These are phyloP conservation scores for Cucurbitaria berberidis DNA, from an alignment of 2,329 filamentous ascomycete species.

Conservation along the genomic window DNA sequence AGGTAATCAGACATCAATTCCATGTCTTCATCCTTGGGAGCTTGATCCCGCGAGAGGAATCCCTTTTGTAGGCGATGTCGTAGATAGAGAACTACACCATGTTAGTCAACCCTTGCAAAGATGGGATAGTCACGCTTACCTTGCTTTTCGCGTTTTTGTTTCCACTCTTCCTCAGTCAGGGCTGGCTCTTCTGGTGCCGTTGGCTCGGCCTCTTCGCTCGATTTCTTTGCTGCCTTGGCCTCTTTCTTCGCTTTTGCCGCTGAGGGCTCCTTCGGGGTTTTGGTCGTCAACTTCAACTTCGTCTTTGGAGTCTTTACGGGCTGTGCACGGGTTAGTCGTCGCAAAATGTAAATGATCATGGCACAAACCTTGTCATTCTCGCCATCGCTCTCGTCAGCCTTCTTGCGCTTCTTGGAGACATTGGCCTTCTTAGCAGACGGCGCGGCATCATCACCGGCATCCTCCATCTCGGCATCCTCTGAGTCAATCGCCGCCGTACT, in stretches of 20 bases:
- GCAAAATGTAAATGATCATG: not conserved
- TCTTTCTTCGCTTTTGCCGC: conserved; percentile 66
- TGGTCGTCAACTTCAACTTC: conserved; percentile 56
- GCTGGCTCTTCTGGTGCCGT: conserved; percentile 59
- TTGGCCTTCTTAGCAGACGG: conserved; percentile 45
- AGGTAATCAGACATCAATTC: conserved; percentile 77
- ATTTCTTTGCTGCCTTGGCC: conserved; percentile 60
- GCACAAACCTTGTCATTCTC: conserved; percentile 68
- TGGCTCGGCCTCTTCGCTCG: conserved; percentile 63
- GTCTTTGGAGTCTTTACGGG: conserved; percentile 59
- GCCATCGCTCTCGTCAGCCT: conserved; percentile 67
- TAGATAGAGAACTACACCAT: conserved; percentile 77
- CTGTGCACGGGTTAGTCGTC: conserved; percentile 42
- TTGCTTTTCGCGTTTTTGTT: conserved; percentile 65
- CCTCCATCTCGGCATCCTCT: conserved; percentile 50
- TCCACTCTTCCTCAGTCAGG: conserved; percentile 61
- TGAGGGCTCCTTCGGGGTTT: conserved; percentile 47
- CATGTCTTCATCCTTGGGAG: conserved; percentile 88
- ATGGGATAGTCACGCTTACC: conserved; percentile 42
- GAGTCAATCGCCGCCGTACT: conserved; percentile 39
- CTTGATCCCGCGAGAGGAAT: conserved; percentile 81
- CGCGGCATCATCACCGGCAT: conserved; percentile 50
- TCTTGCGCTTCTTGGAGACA: conserved; percentile 75
- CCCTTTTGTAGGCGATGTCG: conserved; percentile 95
- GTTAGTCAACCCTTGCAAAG: conserved; percentile 4